Base-by-base conservation (phyloP, 2,329 filamentous ascomycete genomes). In the Aureobasidium mangrovei region DNA sequence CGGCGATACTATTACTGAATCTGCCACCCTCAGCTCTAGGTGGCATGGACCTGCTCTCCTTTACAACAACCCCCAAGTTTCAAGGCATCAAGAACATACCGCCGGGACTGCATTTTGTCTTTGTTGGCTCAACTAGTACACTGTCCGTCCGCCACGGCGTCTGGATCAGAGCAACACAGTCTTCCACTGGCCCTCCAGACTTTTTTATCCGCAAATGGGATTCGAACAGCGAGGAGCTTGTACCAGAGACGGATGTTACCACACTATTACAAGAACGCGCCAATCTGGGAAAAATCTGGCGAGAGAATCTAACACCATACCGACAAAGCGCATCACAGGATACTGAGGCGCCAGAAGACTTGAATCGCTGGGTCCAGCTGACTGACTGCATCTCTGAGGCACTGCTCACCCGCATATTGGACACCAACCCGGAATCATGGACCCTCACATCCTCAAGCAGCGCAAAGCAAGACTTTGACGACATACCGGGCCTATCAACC, bases 11-110 rank as follows among this genome's bases (percentile, higher is more conserved):
- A 4, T 63, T 76, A 2, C 67, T 77, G n/a, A 68, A 73, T 53
- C 67, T 74, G 7, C 68, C 72, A 6, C 67, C 69, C 32, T 65
- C 71, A 45, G 73, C 76, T 1, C 67, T 78, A 10, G 76, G 77
- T 59, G 81, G 77, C 57, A 76, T 81, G 63, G 68, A 79, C 64
- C 60, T 78, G 46, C 73, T 84, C 47, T 80, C 81, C 43, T 84
- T 85, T 67, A 83, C 79, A 12, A 79, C 80, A 3, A 80, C 80
- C 8, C 71, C 78, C 8, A 76, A 77, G 51, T 84, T 85, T 66
- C 74, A 75, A 55, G 82, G 82, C 29, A 76, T 85, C 60, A 80
- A 77, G 58, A 74, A 80, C 59, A 61, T 85, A 3, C 78, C 81
- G 0, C 61, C 69, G 2, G 81, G 81, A 41, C 74, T 77, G 63